A percentile compares a stretch with the other conserved stretches of the same genome.
phyloP scores from a whole-genome alignment of 78 protist species.

The slime mould (Dictyostelium discoideum) region DNA sequence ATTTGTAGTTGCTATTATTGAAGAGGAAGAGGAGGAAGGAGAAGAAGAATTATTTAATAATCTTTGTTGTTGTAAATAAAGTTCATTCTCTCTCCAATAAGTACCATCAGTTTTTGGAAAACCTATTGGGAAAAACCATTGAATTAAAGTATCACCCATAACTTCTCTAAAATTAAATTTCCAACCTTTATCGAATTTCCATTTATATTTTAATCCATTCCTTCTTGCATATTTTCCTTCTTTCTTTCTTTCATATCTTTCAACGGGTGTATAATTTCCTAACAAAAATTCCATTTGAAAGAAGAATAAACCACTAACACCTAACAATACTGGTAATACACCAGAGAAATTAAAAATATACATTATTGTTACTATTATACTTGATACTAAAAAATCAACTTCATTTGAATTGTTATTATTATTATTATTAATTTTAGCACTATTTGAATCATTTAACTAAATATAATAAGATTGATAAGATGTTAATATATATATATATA shows the following conservation, averaged over 20 bases:
- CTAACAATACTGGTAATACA: conserved; percentile 23
- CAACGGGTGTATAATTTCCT: conserved; percentile 24
- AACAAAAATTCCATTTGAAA: conserved; percentile 35
- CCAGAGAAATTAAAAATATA: conserved; percentile 41
- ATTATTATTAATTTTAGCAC: neutral
- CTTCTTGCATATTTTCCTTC: conserved; percentile 28
- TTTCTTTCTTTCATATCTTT: conserved; percentile 33
- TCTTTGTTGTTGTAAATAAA: neutral
- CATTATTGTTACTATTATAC: conserved; percentile 13
- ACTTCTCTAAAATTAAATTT: conserved; percentile 59
- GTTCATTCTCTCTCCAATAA: conserved; percentile 19
- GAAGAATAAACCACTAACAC: conserved; percentile 55
- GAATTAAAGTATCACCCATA: conserved; percentile 18
- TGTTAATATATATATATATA: no score
- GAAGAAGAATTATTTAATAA: neutral
- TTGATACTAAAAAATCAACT: neutral
- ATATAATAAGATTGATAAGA: neutral
- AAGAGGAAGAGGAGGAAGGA: neutral
- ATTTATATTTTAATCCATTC: conserved; percentile 25
- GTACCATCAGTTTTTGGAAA: conserved; percentile 56
- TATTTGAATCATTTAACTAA: neutral
- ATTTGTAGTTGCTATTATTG: neutral
- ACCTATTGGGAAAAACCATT: conserved; percentile 55
- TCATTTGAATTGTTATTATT: neutral
- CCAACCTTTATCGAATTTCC: conserved; percentile 66